Conservation (phyloP, 495 filamentous ascomycete genomes). For the Neurospora sp. region DNA sequence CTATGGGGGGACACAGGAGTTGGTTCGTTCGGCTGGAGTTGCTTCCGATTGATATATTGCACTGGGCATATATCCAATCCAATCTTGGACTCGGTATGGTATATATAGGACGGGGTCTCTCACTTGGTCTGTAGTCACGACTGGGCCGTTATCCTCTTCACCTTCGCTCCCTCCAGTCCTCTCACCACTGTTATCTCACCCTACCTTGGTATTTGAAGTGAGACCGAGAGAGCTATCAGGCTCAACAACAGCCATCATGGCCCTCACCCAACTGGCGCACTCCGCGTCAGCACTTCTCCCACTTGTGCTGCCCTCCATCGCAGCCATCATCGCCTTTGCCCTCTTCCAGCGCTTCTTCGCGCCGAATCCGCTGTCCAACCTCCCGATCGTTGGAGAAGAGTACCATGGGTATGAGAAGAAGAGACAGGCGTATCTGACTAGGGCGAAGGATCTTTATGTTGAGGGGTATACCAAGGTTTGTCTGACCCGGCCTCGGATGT, state of each 20-base stretch:
- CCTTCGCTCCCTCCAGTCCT: not conserved
- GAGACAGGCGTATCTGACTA: constrained; percentile 19
- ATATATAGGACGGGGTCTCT: not conserved
- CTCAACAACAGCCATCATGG: constrained; percentile 6
- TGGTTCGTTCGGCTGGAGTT: not conserved
- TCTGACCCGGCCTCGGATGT: not conserved
- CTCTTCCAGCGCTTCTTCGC: constrained; percentile 15
- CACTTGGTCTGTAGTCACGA: not conserved
- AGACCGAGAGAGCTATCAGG: not conserved
- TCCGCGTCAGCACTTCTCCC: constrained; percentile 15
- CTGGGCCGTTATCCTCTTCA: not conserved
- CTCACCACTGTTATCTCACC: not conserved
- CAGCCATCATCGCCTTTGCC: constrained; percentile 12
- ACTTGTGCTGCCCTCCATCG: constrained; percentile 16
- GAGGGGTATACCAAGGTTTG: constrained; percentile 26
- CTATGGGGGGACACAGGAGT: not conserved
- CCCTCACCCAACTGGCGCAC: not conserved
- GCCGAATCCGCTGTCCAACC: constrained; percentile 1
- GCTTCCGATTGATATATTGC: not conserved
- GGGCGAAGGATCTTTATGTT: constrained; percentile 17
- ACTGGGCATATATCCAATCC: not conserved
- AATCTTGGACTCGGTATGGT: not conserved
- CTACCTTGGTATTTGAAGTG: not conserved
- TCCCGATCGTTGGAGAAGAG: constrained; percentile 23
- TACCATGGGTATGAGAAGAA: constrained; percentile 24